phyloP scores from a whole-genome alignment of 2,329 filamentous ascomycete species.

The Colletotrichum sp. region DNA sequence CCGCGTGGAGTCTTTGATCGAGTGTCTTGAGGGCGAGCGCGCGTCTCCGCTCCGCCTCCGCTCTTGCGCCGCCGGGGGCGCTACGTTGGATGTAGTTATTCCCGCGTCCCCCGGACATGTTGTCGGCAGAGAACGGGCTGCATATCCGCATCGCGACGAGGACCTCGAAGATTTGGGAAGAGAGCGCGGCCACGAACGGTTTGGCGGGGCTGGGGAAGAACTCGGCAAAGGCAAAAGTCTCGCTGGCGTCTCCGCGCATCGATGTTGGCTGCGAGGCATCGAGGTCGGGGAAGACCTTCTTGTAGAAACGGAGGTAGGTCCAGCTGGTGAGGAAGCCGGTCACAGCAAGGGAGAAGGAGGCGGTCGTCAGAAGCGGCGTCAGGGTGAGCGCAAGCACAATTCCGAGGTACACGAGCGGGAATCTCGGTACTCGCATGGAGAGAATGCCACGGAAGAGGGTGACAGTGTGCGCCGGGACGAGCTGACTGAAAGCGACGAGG shows the following conservation, averaged over 20 bases:
- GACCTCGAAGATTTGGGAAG: conserved; percentile 75
- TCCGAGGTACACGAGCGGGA: conserved; percentile 76
- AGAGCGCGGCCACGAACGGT: conserved; percentile 75
- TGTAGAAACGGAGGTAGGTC: conserved; percentile 97
- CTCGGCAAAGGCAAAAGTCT: conserved; percentile 94
- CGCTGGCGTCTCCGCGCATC: conserved; percentile 89
- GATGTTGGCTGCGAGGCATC: conserved; percentile 64
- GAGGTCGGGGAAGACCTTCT: conserved; percentile 73
- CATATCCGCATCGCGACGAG: conserved; percentile 80
- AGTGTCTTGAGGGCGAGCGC: conserved; percentile 89
- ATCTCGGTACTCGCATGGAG: conserved; percentile 81
- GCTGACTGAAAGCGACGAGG: conserved; percentile 96
- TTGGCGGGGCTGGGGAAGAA: conserved; percentile 91
- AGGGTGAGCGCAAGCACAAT: conserved; percentile 69
- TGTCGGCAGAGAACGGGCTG: conserved; percentile 83
- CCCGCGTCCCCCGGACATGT: conserved; percentile 76
- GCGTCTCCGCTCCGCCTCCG: conserved; percentile 89
- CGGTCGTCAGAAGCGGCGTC: conserved; percentile 66
- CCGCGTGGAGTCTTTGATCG: conserved; percentile 90
- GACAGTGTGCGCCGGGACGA: conserved; percentile 95
- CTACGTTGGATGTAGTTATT: conserved; percentile 61
- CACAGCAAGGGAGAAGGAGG: conserved; percentile 79
- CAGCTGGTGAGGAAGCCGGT: conserved; percentile 88
- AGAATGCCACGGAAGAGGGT: conserved; percentile 88
- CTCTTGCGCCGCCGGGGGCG: conserved; percentile 73